These are phyloP conservation scores for Oryza glaberrima DNA, from an alignment of 176 grass and related monocot species.

Conservation along the genomic window DNA sequence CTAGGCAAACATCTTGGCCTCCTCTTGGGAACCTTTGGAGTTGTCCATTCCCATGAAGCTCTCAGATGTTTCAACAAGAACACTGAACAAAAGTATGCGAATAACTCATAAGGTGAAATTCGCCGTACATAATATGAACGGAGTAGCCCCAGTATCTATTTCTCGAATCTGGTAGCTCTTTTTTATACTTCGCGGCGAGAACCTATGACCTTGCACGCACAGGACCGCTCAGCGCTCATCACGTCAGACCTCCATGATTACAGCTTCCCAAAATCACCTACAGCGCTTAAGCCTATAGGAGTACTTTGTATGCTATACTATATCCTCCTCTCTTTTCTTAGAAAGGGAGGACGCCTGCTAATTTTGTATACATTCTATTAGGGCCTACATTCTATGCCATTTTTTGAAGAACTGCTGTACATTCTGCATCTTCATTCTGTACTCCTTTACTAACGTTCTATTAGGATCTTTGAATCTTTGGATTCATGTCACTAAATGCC, in stretches of 20 bases:
- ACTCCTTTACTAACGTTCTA: neutral
- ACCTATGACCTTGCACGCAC: neutral
- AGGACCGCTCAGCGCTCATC: neutral
- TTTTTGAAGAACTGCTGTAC: conserved; percentile 22
- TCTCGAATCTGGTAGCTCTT: neutral
- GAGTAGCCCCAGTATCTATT: neutral
- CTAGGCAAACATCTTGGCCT: neutral
- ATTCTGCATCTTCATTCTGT: conserved; percentile 13
- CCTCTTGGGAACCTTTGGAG: neutral
- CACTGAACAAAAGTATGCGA: neutral
- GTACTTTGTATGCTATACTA: neutral
- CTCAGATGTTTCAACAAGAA: neutral
- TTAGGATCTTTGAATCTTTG: neutral
- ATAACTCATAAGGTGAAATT: neutral
- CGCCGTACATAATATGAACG: neutral
- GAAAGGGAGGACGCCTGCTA: neutral
- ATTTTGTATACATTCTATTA: neutral
- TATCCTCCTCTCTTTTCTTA: neutral
- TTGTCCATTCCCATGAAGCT: neutral
- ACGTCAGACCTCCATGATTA: neutral
- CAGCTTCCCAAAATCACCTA: neutral
- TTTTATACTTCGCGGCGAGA: neutral
- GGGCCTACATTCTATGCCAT: neutral
- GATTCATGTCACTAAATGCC: conserved; percentile 7
- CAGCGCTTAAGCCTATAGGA: neutral